These are phyloP conservation scores for Stemphylium beticola DNA, from an alignment of 2,329 filamentous ascomycete genomes.

Conservation along the genomic window DNA sequence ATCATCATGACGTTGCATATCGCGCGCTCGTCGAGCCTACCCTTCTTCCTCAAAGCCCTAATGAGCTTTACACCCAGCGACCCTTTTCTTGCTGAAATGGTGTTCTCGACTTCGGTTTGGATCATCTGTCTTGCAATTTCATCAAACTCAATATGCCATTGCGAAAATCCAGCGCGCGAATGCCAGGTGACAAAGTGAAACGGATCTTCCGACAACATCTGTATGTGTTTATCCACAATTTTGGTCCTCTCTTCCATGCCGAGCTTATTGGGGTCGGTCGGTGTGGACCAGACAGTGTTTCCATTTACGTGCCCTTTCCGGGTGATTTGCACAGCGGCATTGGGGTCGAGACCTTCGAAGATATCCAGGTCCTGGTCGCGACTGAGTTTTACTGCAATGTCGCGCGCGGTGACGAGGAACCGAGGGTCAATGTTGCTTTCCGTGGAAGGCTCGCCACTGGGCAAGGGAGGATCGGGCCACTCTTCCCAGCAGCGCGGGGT, in stretches of 20 bases:
- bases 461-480: conserved; percentile 35
- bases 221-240: conserved; percentile 72
- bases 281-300: conserved; percentile 28
- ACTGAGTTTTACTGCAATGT: conserved; percentile 52
- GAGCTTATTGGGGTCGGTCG: conserved; percentile 35
- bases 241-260: conserved; percentile 31
- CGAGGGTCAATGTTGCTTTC: conserved; percentile 42
- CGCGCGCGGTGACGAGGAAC: conserved; percentile 49
- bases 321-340: conserved; percentile 33
- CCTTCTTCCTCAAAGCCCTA: conserved; percentile 82
- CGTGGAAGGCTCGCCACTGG: conserved; percentile 31
- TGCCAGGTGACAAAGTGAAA: conserved; percentile 70
- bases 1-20: conserved; percentile 81
- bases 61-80: conserved; percentile 80
- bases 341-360: conserved; percentile 43
- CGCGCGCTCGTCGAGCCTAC: conserved; percentile 93
- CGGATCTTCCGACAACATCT: conserved; percentile 72
- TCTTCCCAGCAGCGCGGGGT: conserved; percentile 71
- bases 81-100: conserved; percentile 79
- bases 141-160: conserved; percentile 87
- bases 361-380: conserved; percentile 49
- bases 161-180: conserved; percentile 66
- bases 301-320: conserved; percentile 29
- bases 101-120: conserved; percentile 79
- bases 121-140: conserved; percentile 72